A percentile compares a stretch with the other conserved stretches of the same genome.
These are phyloP conservation scores for Panaeolus cyanescens DNA, from an alignment of 768 basidiomycete genomes.

Conservation along the genomic window DNA sequence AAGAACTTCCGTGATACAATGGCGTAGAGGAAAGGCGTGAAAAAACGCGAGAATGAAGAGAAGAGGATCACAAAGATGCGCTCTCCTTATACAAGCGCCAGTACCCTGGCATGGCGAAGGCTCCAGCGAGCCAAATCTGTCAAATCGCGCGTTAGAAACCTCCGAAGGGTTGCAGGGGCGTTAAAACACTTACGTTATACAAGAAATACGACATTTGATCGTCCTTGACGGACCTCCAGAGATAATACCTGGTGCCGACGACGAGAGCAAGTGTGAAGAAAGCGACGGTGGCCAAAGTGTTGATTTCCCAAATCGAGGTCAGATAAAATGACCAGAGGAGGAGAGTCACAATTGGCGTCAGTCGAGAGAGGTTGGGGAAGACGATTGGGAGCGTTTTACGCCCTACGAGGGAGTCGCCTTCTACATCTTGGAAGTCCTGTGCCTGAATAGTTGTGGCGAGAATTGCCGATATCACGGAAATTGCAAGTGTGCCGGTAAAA, in stretches of 20 bases:
- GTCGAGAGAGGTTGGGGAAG: slow-evolving; percentile 33
- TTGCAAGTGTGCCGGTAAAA: slow-evolving; percentile 27
- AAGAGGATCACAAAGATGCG: slow-evolving; percentile 6
- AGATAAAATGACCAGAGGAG: slow-evolving; percentile 38
- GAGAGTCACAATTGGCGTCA: slow-evolving; percentile 31
- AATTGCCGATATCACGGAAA: slow-evolving; percentile 36
- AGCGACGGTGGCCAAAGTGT: slow-evolving; percentile 18
- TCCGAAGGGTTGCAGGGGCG: neutral
- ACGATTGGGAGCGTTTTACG: slow-evolving; percentile 46
- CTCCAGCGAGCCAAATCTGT: slow-evolving; percentile 23
- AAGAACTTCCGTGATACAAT: no score
- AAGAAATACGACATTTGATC: slow-evolving; percentile 22
- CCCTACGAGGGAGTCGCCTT: slow-evolving; percentile 40
- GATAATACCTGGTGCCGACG: slow-evolving; percentile 24
- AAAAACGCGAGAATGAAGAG: neutral
- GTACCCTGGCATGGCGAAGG: slow-evolving; percentile 20
- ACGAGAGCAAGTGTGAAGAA: slow-evolving; percentile 33
- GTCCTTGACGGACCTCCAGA: slow-evolving; percentile 12
- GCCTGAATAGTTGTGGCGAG: slow-evolving; percentile 48
- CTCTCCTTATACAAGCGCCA: slow-evolving; percentile 23
- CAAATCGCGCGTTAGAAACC: neutral
- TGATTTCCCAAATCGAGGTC: slow-evolving; percentile 35
- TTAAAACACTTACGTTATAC: slow-evolving; percentile 23
- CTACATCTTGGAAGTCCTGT: slow-evolving; percentile 49
- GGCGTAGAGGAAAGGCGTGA: no score